Evolutionary conservation across 495 filamentous ascomycete species (phyloP).

Genomic region (Pyronema domesticum): DNA sequence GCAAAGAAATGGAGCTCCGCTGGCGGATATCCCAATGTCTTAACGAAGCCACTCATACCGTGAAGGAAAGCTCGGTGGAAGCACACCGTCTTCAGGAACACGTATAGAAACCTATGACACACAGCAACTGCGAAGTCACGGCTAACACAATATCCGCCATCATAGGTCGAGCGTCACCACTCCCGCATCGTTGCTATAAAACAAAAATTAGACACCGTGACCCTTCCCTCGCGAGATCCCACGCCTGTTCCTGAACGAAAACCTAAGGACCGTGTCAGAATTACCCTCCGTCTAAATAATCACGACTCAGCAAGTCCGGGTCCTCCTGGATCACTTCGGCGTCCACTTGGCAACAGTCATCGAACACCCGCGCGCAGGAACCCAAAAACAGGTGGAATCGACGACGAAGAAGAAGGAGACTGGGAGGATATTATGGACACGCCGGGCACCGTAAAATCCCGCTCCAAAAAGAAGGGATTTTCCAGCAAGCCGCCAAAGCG

Average conservation of each 20-base stretch:
- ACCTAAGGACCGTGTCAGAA: constrained; percentile 34
- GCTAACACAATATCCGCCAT: constrained; percentile 4
- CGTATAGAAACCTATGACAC: constrained; percentile 4
- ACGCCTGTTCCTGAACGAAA: constrained; percentile 41
- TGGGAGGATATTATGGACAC: constrained; percentile 2
- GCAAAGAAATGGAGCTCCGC: constrained; percentile 38
- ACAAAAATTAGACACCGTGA: constrained; percentile 62
- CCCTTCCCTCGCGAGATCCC: constrained; percentile 47
- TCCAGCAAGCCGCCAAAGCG: constrained; percentile 8
- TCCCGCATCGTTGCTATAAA: constrained; percentile 59
- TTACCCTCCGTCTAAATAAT: constrained; percentile 43
- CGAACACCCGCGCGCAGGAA: not conserved
- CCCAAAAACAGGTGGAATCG: not conserved
- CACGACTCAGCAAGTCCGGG: constrained; percentile 25
- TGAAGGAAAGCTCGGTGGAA: constrained; percentile 65
- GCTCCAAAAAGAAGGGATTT: constrained; percentile 16
- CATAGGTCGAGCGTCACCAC: constrained; percentile 55
- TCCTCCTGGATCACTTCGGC: not conserved
- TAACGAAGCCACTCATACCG: constrained; percentile 53
- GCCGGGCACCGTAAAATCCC: not conserved
- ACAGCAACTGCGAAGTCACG: not conserved
- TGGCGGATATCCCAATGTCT: constrained; percentile 57
- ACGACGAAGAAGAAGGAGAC: not conserved
- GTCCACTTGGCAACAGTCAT: constrained; percentile 5
- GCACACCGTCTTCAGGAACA: constrained; percentile 61